Evolutionary conservation across 441 rosid species (phyloP).

Genomic region (Kokia cookei): DNA sequence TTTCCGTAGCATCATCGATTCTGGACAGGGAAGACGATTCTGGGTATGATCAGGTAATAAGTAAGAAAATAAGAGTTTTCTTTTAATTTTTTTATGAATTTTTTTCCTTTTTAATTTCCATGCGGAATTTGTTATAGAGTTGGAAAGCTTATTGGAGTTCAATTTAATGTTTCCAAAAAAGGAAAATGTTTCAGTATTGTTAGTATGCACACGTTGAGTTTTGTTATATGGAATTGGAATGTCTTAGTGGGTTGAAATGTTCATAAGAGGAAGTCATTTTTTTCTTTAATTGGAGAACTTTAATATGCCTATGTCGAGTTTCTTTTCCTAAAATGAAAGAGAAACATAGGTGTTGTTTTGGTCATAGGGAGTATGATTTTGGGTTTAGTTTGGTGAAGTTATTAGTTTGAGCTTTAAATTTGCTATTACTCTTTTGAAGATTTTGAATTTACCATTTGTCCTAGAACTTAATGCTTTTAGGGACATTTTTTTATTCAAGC

Average conservation of each 20-base stretch:
- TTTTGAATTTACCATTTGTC: background rate
- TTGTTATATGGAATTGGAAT: background rate
- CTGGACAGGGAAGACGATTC: slow-evolving; percentile 61
- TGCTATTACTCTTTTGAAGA: background rate
- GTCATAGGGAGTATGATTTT: background rate
- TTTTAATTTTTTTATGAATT: background rate
- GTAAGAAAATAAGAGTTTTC: too few relatives aligned
- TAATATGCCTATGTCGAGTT: background rate
- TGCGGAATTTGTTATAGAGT: background rate
- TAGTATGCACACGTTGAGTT: background rate
- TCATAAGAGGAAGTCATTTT: background rate
- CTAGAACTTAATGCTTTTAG: background rate
- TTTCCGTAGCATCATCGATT: slow-evolving; percentile 64
- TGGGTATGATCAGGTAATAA: slow-evolving; percentile 67
- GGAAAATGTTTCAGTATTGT: background rate
- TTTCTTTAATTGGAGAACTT: background rate
- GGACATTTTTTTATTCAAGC: background rate
- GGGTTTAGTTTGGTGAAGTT: background rate
- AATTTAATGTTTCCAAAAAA: background rate
- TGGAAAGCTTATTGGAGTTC: background rate
- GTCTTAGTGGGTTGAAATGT: background rate
- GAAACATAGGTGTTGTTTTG: background rate
- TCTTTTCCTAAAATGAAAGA: background rate
- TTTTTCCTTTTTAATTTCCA: too few relatives aligned
- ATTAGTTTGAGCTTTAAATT: background rate